Evolutionary conservation across 2,329 filamentous ascomycete genomes (phyloP).

Genomic region (Zasmidium citrigriseum): DNA sequence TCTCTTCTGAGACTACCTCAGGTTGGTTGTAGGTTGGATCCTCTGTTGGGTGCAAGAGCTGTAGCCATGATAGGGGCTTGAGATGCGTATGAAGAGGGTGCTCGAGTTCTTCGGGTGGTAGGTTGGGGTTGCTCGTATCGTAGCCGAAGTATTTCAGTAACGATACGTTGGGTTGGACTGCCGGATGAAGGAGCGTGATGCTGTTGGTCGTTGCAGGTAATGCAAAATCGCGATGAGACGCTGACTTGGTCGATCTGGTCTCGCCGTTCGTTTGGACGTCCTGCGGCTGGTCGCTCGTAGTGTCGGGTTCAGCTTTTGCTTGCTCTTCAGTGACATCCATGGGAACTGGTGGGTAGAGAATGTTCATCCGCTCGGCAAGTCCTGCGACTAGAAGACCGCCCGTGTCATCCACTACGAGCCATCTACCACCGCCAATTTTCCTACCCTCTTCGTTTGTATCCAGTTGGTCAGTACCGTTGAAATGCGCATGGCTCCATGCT

Average conservation of each 20-base stretch:
- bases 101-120: slow-evolving; percentile 41
- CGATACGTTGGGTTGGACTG: slow-evolving; percentile 83
- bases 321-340: slow-evolving; percentile 4
- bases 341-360: slow-evolving; percentile 53
- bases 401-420: slow-evolving; percentile 84
- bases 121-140: slow-evolving; percentile 65
- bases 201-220: slow-evolving; percentile 72
- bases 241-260: slow-evolving; percentile 34
- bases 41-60: slow-evolving; percentile 74
- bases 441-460: slow-evolving; percentile 18
- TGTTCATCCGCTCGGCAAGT: slow-evolving; percentile 84
- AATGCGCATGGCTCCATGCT: slow-evolving; percentile 90
- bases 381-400: slow-evolving; percentile 79
- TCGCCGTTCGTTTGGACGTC: slow-evolving; percentile 10
- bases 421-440: slow-evolving; percentile 59
- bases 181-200: slow-evolving; percentile 77
- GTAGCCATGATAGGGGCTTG: slow-evolving; percentile 85
- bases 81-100: slow-evolving; percentile 84
- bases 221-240: slow-evolving; percentile 50
- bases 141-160: slow-evolving; percentile 88
- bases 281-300: neutral
- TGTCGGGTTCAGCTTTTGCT: slow-evolving; percentile 2
- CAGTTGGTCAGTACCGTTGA: slow-evolving; percentile 45
- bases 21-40: slow-evolving; percentile 77
- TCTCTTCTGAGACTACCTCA: slow-evolving; percentile 57